Evolutionary conservation across 1,284 basidiomycete species (phyloP).

Genomic region (Jaminaea rosea): DNA sequence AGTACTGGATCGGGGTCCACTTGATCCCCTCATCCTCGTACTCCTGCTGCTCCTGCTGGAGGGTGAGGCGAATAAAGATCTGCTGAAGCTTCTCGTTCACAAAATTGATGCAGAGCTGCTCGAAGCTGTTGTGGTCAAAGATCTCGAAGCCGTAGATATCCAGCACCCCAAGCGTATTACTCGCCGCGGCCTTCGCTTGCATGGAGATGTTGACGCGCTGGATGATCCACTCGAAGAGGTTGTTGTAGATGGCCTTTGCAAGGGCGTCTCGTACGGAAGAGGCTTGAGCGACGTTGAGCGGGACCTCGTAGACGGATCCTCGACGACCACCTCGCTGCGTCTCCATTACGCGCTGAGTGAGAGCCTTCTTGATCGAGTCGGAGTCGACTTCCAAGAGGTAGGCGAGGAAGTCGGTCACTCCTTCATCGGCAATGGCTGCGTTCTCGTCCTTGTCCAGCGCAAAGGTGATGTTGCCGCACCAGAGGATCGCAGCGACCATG

Average conservation of each 20-base stretch:
- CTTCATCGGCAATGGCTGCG: conserved; percentile 67
- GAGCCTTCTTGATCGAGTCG: conserved; percentile 69
- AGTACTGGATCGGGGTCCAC: conserved; percentile 84
- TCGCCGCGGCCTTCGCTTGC: conserved; percentile 62
- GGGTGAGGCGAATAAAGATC: conserved; percentile 92
- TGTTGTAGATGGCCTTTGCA: conserved; percentile 94
- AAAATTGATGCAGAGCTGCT: conserved; percentile 97
- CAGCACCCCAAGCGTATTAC: conserved; percentile 90
- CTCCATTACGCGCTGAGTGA: conserved; percentile 81
- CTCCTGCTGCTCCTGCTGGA: conserved; percentile 99
- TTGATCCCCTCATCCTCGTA: conserved; percentile 97
- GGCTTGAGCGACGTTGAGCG: conserved; percentile 87
- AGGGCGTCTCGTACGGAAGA: conserved; percentile 79
- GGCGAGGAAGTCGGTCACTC: conserved; percentile 87
- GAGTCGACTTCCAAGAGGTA: conserved; percentile 86
- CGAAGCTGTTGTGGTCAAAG: conserved; percentile 1
- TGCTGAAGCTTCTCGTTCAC: conserved; percentile 98
- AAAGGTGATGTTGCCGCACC: conserved; percentile 80
- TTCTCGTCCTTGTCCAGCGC: conserved; percentile 83
- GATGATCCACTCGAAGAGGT: conserved; percentile 99
- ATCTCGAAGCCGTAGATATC: conserved; percentile 86
- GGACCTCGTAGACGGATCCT: conserved; percentile 93
- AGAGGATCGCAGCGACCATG: conserved; percentile 83
- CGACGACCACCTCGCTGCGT: conserved; percentile 68
- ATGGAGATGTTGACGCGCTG: conserved; percentile 90